Evolutionary conservation across 176 grass and related monocot species (phyloP).

Genomic region (Oryza meyeriana): DNA sequence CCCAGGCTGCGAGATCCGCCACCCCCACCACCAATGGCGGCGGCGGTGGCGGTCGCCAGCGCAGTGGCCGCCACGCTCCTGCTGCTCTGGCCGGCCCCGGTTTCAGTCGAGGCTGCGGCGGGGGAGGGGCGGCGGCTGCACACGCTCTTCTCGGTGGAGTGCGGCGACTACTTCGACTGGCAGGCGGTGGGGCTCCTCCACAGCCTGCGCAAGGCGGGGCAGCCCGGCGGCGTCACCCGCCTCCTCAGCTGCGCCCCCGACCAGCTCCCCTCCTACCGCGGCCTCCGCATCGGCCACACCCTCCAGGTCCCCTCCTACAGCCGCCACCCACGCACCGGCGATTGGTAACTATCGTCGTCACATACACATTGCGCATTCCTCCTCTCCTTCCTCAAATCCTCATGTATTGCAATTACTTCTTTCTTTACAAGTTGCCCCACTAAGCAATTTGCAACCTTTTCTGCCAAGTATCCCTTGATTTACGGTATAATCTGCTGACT

Average conservation of each 20-base stretch:
- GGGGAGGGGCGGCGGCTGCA: constrained; percentile 71
- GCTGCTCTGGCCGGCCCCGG: not conserved
- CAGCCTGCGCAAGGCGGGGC: constrained; percentile 74
- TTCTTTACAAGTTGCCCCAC: not conserved
- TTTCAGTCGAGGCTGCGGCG: not conserved
- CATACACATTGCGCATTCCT: not conserved
- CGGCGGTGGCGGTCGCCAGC: not conserved
- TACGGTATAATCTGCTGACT: not conserved
- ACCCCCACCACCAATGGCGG: constrained; percentile 44
- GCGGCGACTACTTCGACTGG: constrained; percentile 98
- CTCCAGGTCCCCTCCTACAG: constrained; percentile 85
- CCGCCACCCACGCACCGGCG: constrained; percentile 83
- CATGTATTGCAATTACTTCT: not conserved
- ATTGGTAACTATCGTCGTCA: constrained; percentile 60
- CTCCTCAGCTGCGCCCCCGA: constrained; percentile 79
- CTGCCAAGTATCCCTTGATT: not conserved
- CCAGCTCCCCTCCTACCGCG: constrained; percentile 65
- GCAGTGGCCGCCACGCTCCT: constrained; percentile 13
- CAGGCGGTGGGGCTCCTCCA: constrained; percentile 90
- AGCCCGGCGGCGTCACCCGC: constrained; percentile 75
- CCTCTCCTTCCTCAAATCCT: not conserved
- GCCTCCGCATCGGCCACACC: constrained; percentile 75
- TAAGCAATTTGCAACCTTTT: not conserved
- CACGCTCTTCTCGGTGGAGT: constrained; percentile 96
- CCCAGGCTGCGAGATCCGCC: constrained; percentile 44